These are phyloP conservation scores for Tuber umbilicatum DNA, from an alignment of 495 filamentous ascomycete species.

Conservation along the genomic window DNA sequence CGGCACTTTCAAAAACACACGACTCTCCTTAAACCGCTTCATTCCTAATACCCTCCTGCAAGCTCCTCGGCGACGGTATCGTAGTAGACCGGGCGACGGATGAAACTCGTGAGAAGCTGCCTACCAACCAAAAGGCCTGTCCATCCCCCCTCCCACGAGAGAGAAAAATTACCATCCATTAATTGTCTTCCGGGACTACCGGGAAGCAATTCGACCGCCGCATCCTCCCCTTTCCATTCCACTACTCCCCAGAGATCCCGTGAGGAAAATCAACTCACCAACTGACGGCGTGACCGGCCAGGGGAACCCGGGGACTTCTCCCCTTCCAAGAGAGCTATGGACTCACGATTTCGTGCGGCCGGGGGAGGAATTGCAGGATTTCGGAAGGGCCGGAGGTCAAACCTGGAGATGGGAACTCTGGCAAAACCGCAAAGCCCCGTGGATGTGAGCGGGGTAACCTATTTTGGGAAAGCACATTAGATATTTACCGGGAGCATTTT, in stretches of 20 bases:
- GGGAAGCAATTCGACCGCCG: constrained; percentile 40
- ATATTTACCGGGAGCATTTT: not conserved
- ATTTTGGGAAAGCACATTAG: not conserved
- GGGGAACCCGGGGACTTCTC: constrained; percentile 54
- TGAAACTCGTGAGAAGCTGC: constrained; percentile 23
- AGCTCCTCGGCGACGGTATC: constrained; percentile 26
- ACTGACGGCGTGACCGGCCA: constrained; percentile 45
- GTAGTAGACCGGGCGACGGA: constrained; percentile 33
- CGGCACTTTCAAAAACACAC: not conserved
- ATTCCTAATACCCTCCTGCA: constrained; percentile 31
- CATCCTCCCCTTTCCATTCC: not conserved
- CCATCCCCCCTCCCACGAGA: not conserved
- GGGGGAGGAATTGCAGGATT: constrained; percentile 49
- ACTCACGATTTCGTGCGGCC: constrained; percentile 49
- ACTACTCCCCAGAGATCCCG: not conserved
- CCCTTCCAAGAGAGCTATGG: constrained; percentile 47
- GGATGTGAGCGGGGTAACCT: not conserved
- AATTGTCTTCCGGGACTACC: constrained; percentile 36
- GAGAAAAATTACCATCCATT: constrained; percentile 26
- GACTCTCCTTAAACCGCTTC: constrained; percentile 17
- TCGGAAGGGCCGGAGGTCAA: constrained; percentile 27
- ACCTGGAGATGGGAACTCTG: not conserved
- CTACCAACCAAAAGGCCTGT: constrained; percentile 16
- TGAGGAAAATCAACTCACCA: not conserved
- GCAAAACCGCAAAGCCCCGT: not conserved